phyloP scores from a whole-genome alignment of 2,329 filamentous ascomycete genomes.

The Metarhizium brunneum region DNA sequence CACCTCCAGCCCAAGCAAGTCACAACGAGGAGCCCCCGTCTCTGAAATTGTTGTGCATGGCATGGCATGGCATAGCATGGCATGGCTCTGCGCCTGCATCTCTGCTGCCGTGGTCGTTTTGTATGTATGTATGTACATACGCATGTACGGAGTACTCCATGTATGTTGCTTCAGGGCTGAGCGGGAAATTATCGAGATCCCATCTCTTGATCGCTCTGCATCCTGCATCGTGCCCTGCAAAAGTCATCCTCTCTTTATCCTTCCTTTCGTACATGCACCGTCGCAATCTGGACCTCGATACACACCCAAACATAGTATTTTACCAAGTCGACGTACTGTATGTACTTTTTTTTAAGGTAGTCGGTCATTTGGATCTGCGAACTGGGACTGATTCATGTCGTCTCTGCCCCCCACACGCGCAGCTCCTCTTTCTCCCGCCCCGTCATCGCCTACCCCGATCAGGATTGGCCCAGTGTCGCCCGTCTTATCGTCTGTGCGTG shows the following conservation, averaged over 20 bases:
- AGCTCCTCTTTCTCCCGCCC: neutral
- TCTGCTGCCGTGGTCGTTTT: neutral
- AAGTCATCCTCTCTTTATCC: too few relatives aligned
- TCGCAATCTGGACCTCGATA: too few relatives aligned
- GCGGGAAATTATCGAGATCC: neutral
- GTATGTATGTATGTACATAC: neutral
- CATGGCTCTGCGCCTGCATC: neutral
- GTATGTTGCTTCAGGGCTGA: neutral
- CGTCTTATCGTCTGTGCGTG: slow-evolving; percentile 4
- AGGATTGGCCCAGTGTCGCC: neutral
- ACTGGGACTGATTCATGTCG: too few relatives aligned
- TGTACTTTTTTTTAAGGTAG: too few relatives aligned
- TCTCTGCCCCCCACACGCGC: neutral
- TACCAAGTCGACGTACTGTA: too few relatives aligned
- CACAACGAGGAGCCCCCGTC: too few relatives aligned
- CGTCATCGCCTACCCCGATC: neutral
- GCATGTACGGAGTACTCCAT: too few relatives aligned
- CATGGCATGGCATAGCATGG: neutral
- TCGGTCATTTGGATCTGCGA: too few relatives aligned
- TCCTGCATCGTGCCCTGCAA: too few relatives aligned
- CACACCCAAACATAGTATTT: too few relatives aligned
- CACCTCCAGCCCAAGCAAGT: too few relatives aligned
- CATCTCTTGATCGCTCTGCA: neutral
- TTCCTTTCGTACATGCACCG: too few relatives aligned
- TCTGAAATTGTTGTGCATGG: neutral